A percentile compares a stretch with the other conserved stretches of the same genome.
Evolutionary conservation across 192 early-diverging fungal species (phyloP).

Genomic region (Rhizophagus clarus): DNA sequence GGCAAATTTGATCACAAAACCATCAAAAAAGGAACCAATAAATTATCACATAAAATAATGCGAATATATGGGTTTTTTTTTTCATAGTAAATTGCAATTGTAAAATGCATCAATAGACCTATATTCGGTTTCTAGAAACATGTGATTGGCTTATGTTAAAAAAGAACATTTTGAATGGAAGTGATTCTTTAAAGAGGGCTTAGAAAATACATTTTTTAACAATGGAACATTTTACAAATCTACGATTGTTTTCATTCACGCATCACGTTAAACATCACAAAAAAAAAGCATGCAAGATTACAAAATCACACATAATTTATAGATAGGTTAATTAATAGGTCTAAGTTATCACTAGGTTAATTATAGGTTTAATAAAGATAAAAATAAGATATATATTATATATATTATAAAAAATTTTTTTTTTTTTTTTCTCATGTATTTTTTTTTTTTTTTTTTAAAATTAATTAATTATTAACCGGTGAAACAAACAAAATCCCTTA

Average conservation of each 20-base stretch:
- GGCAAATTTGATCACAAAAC: too few species aligned
- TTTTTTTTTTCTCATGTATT: too few species aligned
- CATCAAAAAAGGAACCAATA: too few species aligned
- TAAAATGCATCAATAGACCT: background rate
- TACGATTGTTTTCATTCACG: background rate
- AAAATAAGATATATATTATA: too few species aligned
- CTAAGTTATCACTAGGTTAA: too few species aligned
- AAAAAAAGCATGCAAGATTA: background rate
- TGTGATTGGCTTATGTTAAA: background rate
- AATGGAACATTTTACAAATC: background rate
- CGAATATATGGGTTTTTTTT: too few species aligned
- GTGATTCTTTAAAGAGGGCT: background rate
- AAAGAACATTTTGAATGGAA: background rate
- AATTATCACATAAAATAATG: too few species aligned
- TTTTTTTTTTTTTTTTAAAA: background rate
- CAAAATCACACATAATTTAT: too few species aligned
- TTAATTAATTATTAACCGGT: background rate
- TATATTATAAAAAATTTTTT: too few species aligned
- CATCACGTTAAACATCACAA: background rate
- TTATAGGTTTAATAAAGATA: too few species aligned
- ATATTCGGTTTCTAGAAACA: background rate
- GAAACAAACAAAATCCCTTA: background rate
- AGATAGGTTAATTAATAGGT: too few species aligned
- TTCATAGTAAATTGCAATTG: background rate
- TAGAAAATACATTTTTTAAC: background rate